Percentiles rank a stretch among this genome's conserved stretches.
Conservation (phyloP, 1,284 basidiomycete genomes). For the Cryptococcus sp. region DNA sequence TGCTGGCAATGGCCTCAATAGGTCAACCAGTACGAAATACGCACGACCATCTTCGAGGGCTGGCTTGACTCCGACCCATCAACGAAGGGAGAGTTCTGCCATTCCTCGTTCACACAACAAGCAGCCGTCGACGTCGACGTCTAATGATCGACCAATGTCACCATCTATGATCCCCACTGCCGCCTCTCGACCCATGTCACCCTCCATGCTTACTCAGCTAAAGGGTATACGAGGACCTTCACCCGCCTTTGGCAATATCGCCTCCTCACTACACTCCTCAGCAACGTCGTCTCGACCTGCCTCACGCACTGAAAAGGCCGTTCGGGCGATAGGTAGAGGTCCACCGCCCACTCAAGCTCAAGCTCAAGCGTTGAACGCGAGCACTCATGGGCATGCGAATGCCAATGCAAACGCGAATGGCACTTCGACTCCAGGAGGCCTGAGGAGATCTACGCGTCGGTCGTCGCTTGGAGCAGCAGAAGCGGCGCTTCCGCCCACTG, state of each 20-base stretch:
- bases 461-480: constrained; percentile 32
- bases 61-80: neutral
- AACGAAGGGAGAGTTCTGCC: no score
- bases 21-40: constrained; percentile 11
- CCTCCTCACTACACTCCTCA: constrained; percentile 9
- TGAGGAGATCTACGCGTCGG: constrained; percentile 23
- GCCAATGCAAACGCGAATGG: constrained; percentile 1
- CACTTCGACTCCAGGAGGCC: constrained; percentile 11
- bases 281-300: constrained; percentile 15
- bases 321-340: constrained; percentile 27
- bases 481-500: constrained; percentile 23
- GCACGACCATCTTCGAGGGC: constrained; percentile 11
- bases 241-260: constrained; percentile 13
- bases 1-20: constrained; percentile 7
- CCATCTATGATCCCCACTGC: constrained; percentile 14
- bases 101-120: no score
- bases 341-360: constrained; percentile 24
- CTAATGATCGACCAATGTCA: constrained; percentile 13
- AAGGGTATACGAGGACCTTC: constrained; percentile 22
- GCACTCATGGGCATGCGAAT: neutral
- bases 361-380: neutral
- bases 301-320: constrained; percentile 12
- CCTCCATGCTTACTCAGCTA: constrained; percentile 22
- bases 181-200: constrained; percentile 28
- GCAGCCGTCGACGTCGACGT: neutral